Evolutionary conservation across 2,329 filamentous ascomycete species (phyloP), one percentile per base, ranked within the genome.

Genomic region (Leptosphaerulina australis): DNA sequence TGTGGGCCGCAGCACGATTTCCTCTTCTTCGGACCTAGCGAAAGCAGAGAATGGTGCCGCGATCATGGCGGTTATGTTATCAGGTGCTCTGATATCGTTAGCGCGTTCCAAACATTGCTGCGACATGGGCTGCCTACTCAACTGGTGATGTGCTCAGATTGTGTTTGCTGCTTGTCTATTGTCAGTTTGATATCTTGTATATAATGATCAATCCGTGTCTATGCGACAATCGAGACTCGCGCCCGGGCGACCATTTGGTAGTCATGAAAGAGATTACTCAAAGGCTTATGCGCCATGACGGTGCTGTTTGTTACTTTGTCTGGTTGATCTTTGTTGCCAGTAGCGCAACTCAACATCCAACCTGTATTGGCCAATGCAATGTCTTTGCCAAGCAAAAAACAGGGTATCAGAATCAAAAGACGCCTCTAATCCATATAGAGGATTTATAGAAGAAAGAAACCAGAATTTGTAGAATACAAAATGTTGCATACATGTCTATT

Each of bases 141-240:
- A 7, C 14, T 29, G n/a, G 17, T 26, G 30, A 24, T 25, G 14
- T 49, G 17, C 22, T 30, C 36, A 15, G 15, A 8, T 29, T 21
- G 10, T n/a, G 50, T 50, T 53, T 49, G 39, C 21, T 29, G 10
- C 6, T 12, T 37, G 29, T 35, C 56, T 51, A 55, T 33, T 50
- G 33, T 37, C 18, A 6, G 31, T 20, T 44, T 35, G 47, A 33
- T 44, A 36, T 47, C 25, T 43, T 50, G 15, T 30, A 31, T 39
- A 21, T 33, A n/a, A 22, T 12, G 12, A 24, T 17, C 3, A 36
- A 6, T n/a, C 17, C 7, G 20, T 33, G 37, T 24, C 18, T 28
- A 24, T 30, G 22, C 6, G n/a, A 34, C 41, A 37, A 26, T 5
- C 25, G 34, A 39, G 12, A 49, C 12, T 4, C 12, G 22, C 24